Evolutionary conservation across 768 basidiomycete species (phyloP).

Genomic region (Psilocybe azurescens): DNA sequence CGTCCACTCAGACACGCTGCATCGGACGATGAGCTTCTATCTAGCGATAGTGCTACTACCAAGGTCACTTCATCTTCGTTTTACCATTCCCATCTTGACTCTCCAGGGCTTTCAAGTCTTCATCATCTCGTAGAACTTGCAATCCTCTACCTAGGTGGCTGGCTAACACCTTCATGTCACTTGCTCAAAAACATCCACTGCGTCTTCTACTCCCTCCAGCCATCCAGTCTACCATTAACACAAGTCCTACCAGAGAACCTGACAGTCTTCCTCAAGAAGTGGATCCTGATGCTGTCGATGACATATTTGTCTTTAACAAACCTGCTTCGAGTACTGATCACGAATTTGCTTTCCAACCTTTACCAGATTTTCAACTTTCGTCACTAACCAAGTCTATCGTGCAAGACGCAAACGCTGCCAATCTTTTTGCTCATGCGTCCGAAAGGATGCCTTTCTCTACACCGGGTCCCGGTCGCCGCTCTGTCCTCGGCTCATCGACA

Average conservation of each 20-base stretch:
- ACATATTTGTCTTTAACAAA: conserved; percentile 18
- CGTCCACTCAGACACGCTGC: neutral
- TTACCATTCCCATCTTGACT: conserved; percentile 7
- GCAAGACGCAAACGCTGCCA: conserved; percentile 3
- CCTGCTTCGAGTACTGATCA: neutral
- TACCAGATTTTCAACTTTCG: neutral
- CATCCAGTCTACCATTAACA: conserved; percentile 3
- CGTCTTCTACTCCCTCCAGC: conserved; percentile 43
- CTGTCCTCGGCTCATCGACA: conserved; percentile 25
- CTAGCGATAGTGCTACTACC: conserved; percentile 19
- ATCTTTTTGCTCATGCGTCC: neutral
- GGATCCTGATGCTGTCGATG: neutral
- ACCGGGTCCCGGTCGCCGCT: conserved; percentile 28
- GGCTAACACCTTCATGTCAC: conserved; percentile 50
- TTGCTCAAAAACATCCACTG: conserved; percentile 52
- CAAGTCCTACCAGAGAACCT: neutral
- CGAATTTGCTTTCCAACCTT: neutral
- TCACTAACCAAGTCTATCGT: neutral
- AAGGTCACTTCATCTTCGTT: conserved; percentile 22
- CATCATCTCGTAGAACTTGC: conserved; percentile 23
- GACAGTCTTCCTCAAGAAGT: neutral
- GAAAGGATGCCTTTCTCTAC: conserved; percentile 31
- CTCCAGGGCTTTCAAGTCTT: conserved; percentile 11
- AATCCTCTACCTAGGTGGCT: conserved; percentile 62
- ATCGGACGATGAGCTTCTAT: conserved; percentile 9